A percentile compares a stretch with the other conserved stretches of the same genome.
Evolutionary conservation across 2,329 filamentous ascomycete species (phyloP).

Genomic region (Arthrobotrys sinensis): DNA sequence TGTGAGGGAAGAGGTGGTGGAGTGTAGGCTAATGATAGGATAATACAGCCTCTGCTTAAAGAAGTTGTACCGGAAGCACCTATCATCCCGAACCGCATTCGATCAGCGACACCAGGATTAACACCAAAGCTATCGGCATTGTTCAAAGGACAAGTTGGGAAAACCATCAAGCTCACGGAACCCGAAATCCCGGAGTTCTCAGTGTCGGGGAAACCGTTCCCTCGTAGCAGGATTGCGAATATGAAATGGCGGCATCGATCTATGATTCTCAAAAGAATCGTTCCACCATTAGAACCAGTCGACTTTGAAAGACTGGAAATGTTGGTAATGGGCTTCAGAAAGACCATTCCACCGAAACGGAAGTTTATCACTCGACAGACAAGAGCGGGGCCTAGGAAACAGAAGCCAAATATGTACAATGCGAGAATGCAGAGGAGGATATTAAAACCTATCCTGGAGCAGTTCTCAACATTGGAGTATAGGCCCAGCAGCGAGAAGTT

Average conservation of each 20-base stretch:
- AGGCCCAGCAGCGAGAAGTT: constrained; percentile 30
- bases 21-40: neutral
- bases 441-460: constrained; percentile 59
- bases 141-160: constrained; percentile 59
- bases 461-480: constrained; percentile 54
- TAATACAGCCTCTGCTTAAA: constrained; percentile 26
- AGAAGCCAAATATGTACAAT: constrained; percentile 57
- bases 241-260: constrained; percentile 61
- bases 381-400: constrained; percentile 36
- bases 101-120: constrained; percentile 57
- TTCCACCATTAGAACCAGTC: constrained; percentile 58
- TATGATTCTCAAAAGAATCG: constrained; percentile 54
- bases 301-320: constrained; percentile 61
- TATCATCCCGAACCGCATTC: constrained; percentile 59
- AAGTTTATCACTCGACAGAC: constrained; percentile 50
- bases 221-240: constrained; percentile 61
- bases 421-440: constrained; percentile 62
- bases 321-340: constrained; percentile 60
- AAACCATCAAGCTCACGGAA: constrained; percentile 48
- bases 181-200: constrained; percentile 63
- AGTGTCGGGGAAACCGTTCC: constrained; percentile 61
- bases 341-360: constrained; percentile 60
- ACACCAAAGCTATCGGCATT: constrained; percentile 59
- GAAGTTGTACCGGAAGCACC: constrained; percentile 59
- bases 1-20: neutral